Percentiles rank a stretch among this genome's conserved stretches.
Evolutionary conservation across 2,329 filamentous ascomycete species (phyloP).

Genomic region (Bipolaris zeicola): DNA sequence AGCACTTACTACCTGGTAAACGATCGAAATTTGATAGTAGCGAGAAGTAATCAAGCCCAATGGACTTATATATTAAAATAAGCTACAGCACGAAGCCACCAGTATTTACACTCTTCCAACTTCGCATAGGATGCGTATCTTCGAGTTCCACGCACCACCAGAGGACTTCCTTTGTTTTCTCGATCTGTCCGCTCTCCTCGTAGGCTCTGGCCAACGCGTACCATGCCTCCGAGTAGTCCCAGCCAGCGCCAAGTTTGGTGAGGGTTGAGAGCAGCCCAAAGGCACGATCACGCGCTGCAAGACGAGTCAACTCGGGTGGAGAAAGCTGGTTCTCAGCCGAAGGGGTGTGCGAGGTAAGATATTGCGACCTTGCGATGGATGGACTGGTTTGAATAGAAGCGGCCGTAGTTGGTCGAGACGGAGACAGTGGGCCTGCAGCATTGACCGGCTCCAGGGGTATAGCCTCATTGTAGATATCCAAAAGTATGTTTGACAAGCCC

Average conservation of each 20-base stretch:
- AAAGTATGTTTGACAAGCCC: conserved; percentile 79
- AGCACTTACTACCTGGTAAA: too few species aligned
- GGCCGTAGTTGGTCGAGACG: conserved; percentile 12
- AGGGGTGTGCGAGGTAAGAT: conserved; percentile 59
- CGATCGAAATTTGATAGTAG: too few species aligned
- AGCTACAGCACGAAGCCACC: conserved; percentile 42
- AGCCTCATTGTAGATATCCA: conserved; percentile 78
- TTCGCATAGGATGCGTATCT: conserved; percentile 77
- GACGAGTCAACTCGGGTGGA: conserved; percentile 75
- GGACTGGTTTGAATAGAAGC: conserved; percentile 11
- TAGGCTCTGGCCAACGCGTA: conserved; percentile 84
- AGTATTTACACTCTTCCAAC: conserved; percentile 71
- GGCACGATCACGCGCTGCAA: conserved; percentile 89
- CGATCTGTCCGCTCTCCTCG: conserved; percentile 81
- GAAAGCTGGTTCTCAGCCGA: conserved; percentile 52
- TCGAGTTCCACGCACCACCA: conserved; percentile 99
- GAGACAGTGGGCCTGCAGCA: conserved; percentile 24
- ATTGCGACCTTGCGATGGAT: conserved; percentile 33
- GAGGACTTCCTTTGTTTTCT: conserved; percentile 88
- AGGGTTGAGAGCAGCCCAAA: conserved; percentile 80
- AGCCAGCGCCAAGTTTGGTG: conserved; percentile 83
- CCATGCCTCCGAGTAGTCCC: conserved; percentile 95
- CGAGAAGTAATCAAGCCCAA: not conserved
- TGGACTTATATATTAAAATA: not conserved
- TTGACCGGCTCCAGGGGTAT: conserved; percentile 63